These are phyloP conservation scores for Botrytis medusae DNA, from an alignment of 2,329 filamentous ascomycete species.

Conservation along the genomic window DNA sequence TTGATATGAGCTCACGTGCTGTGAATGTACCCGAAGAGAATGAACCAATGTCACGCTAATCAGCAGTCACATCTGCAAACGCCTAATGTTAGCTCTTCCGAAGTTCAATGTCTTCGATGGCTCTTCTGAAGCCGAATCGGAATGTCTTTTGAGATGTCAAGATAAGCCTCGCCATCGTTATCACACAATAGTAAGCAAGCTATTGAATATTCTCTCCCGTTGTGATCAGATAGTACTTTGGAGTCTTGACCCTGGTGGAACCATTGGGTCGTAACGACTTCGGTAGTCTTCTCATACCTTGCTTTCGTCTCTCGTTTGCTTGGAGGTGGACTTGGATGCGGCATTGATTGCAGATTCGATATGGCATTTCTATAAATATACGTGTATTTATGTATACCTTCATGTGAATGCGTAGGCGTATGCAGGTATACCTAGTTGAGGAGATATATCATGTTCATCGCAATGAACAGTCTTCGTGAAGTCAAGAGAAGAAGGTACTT, in stretches of 20 bases:
- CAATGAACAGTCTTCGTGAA: not conserved
- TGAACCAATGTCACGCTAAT: not conserved
- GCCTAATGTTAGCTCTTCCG: not conserved
- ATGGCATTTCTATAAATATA: not conserved
- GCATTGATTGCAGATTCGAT: not conserved
- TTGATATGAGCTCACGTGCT: not conserved
- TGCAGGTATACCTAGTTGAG: not conserved
- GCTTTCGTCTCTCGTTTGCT: not conserved
- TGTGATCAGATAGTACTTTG: not conserved
- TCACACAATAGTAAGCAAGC: not conserved
- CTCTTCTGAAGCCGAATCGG: not conserved
- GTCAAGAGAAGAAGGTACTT: not conserved
- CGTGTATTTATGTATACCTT: not conserved
- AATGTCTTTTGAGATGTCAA: not conserved
- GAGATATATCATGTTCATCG: not conserved
- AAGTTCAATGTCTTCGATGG: not conserved
- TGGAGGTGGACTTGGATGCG: not conserved
- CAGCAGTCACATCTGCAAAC: not conserved
- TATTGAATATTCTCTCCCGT: slow-evolving; percentile 1
- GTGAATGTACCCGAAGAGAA: not conserved
- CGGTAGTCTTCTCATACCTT: not conserved
- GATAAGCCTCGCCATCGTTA: not conserved
- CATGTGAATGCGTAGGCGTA: not conserved
- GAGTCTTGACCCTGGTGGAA: not conserved
- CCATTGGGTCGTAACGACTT: not conserved